These are phyloP conservation scores for Protomyces arabidopsidicola DNA, from an alignment of 1,139 yeast species.

Conservation along the genomic window DNA sequence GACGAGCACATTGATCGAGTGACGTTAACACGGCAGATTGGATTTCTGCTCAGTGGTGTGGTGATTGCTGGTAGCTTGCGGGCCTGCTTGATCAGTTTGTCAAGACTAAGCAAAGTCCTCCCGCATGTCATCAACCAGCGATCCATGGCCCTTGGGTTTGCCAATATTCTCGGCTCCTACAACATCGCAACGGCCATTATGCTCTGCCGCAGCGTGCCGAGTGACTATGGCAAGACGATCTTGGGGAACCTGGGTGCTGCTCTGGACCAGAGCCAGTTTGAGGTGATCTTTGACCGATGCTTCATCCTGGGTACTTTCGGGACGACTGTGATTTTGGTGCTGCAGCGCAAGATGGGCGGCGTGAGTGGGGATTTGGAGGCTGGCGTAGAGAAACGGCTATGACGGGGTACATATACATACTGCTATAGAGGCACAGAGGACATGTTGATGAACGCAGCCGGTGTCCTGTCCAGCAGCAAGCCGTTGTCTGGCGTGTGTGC, in stretches of 20 bases:
- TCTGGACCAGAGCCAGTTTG: constrained; percentile 58
- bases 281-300: constrained; percentile 74
- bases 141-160: constrained; percentile 48
- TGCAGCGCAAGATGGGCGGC: constrained; percentile 32
- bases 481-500: too few relatives aligned
- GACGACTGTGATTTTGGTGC: constrained; percentile 47
- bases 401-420: neutral
- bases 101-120: constrained; percentile 37
- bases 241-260: constrained; percentile 49
- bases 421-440: too few relatives aligned
- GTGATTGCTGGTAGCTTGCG: constrained; percentile 60
- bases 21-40: constrained; percentile 58
- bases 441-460: too few relatives aligned
- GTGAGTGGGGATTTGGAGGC: constrained; percentile 29
- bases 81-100: constrained; percentile 38
- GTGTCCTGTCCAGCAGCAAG: too few relatives aligned
- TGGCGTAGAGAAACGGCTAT: constrained; percentile 32
- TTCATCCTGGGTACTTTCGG: constrained; percentile 56
- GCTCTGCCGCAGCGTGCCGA: constrained; percentile 68
- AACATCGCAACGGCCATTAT: constrained; percentile 74
- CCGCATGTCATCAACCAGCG: constrained; percentile 34
- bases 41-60: constrained; percentile 60
- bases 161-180: constrained; percentile 72
- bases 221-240: constrained; percentile 52
- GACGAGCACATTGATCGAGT: constrained; percentile 54